Conservation (phyloP, 441 rosid genomes). For the Cnidoscolus chayamansa region DNA sequence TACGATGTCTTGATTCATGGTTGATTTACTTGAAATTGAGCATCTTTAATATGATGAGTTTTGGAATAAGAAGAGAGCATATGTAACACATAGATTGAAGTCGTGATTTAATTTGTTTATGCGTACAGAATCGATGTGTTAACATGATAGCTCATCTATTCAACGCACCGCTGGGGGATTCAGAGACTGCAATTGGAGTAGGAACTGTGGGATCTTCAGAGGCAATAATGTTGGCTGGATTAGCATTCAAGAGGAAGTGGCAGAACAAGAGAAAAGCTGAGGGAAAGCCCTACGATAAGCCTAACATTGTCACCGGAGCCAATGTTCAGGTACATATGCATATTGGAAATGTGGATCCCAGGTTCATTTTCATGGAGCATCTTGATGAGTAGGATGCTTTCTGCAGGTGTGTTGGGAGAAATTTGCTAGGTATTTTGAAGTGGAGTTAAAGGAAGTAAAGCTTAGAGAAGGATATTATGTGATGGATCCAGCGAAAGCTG, state of each 20-base stretch:
- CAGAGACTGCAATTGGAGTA: slow-evolving; percentile 44
- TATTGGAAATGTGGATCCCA: background rate
- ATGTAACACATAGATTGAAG: no score
- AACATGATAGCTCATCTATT: slow-evolving; percentile 53
- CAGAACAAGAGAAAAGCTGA: slow-evolving; percentile 42
- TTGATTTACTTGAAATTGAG: no score
- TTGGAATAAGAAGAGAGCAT: no score
- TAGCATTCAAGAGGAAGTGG: slow-evolving; percentile 37
- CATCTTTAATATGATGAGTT: no score
- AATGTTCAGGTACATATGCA: slow-evolving; percentile 47
- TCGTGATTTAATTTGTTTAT: background rate
- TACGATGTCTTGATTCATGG: no score
- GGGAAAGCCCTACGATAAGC: slow-evolving; percentile 58
- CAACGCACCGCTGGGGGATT: slow-evolving; percentile 41
- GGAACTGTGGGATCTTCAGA: slow-evolving; percentile 58
- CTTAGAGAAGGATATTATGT: slow-evolving; percentile 76
- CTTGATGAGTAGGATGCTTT: background rate
- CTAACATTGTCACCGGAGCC: slow-evolving; percentile 32
- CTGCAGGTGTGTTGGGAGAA: slow-evolving; percentile 77
- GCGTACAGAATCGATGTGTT: slow-evolving; percentile 51
- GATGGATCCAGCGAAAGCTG: slow-evolving; percentile 77
- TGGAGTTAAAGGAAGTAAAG: slow-evolving; percentile 76
- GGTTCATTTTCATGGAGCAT: background rate
- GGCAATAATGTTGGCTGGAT: slow-evolving; percentile 59
- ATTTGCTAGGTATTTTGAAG: slow-evolving; percentile 45